Percentiles rank a stretch among this genome's conserved stretches.
Conservation (phyloP, 768 basidiomycete species). For the Hysterangium stoloniferum region DNA sequence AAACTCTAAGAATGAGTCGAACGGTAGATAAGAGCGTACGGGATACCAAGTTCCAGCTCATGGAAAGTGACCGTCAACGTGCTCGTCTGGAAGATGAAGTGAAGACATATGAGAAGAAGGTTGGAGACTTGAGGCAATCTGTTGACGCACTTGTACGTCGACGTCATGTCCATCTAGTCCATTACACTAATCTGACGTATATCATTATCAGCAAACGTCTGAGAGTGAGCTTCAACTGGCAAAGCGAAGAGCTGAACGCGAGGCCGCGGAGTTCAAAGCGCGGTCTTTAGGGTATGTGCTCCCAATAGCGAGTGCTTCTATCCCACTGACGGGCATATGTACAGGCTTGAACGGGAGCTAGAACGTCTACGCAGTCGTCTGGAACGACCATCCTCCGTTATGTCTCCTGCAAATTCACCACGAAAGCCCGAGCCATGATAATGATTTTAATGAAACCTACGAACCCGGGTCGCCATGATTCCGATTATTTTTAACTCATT, state of each 20-base stretch:
- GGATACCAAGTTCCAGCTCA: slow-evolving; percentile 46
- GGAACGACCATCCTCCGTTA: slow-evolving; percentile 44
- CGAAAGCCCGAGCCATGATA: slow-evolving; percentile 20
- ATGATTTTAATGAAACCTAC: too few relatives aligned
- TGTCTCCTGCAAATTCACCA: slow-evolving; percentile 30
- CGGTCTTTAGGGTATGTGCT: slow-evolving; percentile 52
- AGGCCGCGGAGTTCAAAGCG: slow-evolving; percentile 67
- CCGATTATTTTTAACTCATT: too few relatives aligned
- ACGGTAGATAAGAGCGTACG: slow-evolving; percentile 40
- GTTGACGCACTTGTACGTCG: slow-evolving; percentile 53
- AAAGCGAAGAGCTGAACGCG: slow-evolving; percentile 71
- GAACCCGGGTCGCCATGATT: too few relatives aligned
- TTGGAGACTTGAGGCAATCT: slow-evolving; percentile 45
- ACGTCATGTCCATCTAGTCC: slow-evolving; percentile 2
- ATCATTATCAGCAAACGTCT: slow-evolving; percentile 51
- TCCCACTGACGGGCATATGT: not conserved
- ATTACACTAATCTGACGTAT: not conserved
- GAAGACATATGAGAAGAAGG: slow-evolving; percentile 48
- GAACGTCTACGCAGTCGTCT: slow-evolving; percentile 60
- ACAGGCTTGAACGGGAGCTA: slow-evolving; percentile 57
- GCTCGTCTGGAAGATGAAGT: slow-evolving; percentile 59
- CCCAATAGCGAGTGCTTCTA: not conserved
- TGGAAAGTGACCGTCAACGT: slow-evolving; percentile 57
- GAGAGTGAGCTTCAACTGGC: slow-evolving; percentile 60
- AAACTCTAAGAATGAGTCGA: slow-evolving; percentile 25